Evolutionary conservation across 345 rosid species (phyloP).

Genomic region (Passiflora organensis): DNA sequence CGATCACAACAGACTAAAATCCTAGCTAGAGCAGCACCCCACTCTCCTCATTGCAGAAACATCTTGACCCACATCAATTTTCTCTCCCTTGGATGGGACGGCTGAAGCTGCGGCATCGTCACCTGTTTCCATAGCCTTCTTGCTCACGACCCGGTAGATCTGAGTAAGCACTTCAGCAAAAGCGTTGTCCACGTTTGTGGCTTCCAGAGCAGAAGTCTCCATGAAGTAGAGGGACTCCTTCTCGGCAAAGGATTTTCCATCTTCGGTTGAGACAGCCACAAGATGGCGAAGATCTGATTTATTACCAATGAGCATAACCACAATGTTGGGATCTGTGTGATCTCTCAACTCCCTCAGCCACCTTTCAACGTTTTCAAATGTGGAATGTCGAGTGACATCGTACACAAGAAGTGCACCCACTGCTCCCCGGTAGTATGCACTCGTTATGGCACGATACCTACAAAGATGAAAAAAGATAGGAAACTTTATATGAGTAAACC

Average conservation of each 20-base stretch:
- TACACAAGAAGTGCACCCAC: conserved; percentile 87
- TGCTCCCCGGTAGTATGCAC: conserved; percentile 93
- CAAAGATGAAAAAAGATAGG: conserved; percentile 1
- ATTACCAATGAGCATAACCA: conserved; percentile 86
- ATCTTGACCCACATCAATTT: conserved; percentile 70
- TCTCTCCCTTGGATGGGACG: conserved; percentile 78
- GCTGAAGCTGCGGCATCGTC: conserved; percentile 43
- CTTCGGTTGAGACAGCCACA: conserved; percentile 77
- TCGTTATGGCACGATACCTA: conserved; percentile 94
- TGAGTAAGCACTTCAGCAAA: conserved; percentile 86
- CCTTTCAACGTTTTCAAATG: conserved; percentile 84
- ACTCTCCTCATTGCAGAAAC: conserved; percentile 89
- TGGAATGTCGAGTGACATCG: conserved; percentile 83
- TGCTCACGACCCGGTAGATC: conserved; percentile 75
- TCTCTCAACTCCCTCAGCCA: conserved; percentile 91
- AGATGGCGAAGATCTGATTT: conserved; percentile 95
- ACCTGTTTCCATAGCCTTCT: conserved; percentile 78
- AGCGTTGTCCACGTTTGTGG: conserved; percentile 83
- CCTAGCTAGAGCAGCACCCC: conserved; percentile 83
- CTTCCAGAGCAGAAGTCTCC: conserved; percentile 91
- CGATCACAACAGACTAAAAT: conserved; percentile 10
- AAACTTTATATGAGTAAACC: neutral
- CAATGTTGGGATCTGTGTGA: conserved; percentile 90
- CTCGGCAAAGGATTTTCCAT: conserved; percentile 74
- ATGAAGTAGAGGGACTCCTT: conserved; percentile 81